phyloP scores from a whole-genome alignment of 225 moss, liverwort and hornwort species.

The Polytrichum formosum region DNA sequence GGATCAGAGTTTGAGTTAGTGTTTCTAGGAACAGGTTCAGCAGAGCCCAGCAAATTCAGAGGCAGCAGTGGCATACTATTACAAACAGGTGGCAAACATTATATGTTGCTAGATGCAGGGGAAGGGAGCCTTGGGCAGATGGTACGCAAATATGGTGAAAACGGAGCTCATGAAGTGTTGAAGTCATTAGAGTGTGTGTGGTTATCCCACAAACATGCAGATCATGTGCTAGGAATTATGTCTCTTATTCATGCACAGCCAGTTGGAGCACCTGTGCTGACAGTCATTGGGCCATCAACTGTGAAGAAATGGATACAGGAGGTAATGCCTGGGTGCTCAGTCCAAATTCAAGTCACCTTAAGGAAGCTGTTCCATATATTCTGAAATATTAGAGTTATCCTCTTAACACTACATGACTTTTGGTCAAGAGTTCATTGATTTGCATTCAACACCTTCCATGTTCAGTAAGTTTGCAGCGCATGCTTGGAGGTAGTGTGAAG shows the following conservation, averaged over 20 bases:
- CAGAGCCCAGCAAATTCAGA: conserved; percentile 64
- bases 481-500: no score
- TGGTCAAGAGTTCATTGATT: no score
- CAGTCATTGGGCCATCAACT: conserved; percentile 40
- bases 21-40: conserved; percentile 62
- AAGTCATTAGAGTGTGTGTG: conserved; percentile 48
- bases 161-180: conserved; percentile 19
- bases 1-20: conserved; percentile 43
- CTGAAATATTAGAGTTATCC: not conserved
- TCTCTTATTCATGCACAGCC: conserved; percentile 36
- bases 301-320: conserved; percentile 48
- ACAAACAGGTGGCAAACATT: conserved; percentile 36
- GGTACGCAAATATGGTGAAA: conserved; percentile 37
- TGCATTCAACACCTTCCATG: no score
- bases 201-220: conserved; percentile 66
- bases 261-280: conserved; percentile 16
- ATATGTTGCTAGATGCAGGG: conserved; percentile 55
- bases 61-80: conserved; percentile 63
- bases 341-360: not conserved
- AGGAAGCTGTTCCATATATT: not conserved
- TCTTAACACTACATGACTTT: no score
- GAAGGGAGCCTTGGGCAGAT: conserved; percentile 56
- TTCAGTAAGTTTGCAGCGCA: no score
- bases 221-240: conserved; percentile 49
- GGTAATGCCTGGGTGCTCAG: conserved; percentile 10